phyloP scores from a whole-genome alignment of 371 early-diverging fungal species.

The Basidiobolus meristosporus region DNA sequence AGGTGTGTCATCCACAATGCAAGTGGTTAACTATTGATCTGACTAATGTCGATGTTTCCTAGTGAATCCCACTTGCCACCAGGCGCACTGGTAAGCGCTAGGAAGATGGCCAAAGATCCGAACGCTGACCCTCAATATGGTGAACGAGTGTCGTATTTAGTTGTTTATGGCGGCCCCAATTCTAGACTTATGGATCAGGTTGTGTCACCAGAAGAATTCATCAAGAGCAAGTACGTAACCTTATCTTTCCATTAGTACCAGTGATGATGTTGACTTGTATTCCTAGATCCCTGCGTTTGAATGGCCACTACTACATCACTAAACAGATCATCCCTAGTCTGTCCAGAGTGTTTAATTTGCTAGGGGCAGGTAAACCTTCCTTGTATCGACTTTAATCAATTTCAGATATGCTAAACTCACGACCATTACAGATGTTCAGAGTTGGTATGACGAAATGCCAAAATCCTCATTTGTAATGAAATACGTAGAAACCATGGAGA shows the following conservation, averaged over 20 bases:
- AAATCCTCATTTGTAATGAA: too few species aligned
- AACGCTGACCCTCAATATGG: slow-evolving; percentile 66
- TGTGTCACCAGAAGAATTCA: slow-evolving; percentile 38
- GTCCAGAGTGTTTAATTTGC: slow-evolving; percentile 50
- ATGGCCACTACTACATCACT: slow-evolving; percentile 64
- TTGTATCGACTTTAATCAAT: not conserved
- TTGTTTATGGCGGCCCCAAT: slow-evolving; percentile 42
- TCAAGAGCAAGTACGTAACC: slow-evolving; percentile 19
- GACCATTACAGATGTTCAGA: not conserved
- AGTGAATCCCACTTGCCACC: slow-evolving; percentile 39
- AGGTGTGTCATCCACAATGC: too few species aligned
- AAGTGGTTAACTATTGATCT: too few species aligned
- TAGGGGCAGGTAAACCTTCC: slow-evolving; percentile 40
- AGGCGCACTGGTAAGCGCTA: slow-evolving; percentile 49
- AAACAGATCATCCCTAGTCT: slow-evolving; percentile 72
- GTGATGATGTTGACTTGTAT: not conserved
- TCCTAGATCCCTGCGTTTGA: slow-evolving; percentile 27
- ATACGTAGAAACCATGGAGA: too few species aligned
- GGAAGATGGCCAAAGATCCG: slow-evolving; percentile 39
- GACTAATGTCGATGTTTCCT: too few species aligned
- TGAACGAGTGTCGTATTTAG: slow-evolving; percentile 76
- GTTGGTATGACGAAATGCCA: not conserved
- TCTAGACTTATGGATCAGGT: slow-evolving; percentile 49
- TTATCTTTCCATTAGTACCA: not conserved
- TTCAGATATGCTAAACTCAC: not conserved